Conservation (phyloP, 495 filamentous ascomycete genomes). For the Annulohypoxylon moriforme region DNA sequence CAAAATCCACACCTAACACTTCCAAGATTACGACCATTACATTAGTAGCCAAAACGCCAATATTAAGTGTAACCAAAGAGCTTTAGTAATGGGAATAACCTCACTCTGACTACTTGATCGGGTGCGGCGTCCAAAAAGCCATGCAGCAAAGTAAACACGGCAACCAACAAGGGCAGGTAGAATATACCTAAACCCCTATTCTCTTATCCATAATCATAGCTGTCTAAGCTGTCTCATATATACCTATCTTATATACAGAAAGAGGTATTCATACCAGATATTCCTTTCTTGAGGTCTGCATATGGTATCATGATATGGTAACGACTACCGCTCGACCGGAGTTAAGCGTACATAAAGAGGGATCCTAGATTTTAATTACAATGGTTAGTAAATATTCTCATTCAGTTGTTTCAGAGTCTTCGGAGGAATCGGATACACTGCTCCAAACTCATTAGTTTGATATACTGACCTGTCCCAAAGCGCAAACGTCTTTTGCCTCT, state of each 20-base stretch:
- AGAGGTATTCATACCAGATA: neutral
- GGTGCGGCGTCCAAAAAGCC: neutral
- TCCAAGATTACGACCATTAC: too few relatives aligned
- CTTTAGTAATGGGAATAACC: neutral
- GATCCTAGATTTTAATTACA: slow-evolving; percentile 16
- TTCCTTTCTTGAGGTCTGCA: neutral
- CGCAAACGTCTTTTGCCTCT: slow-evolving; percentile 40
- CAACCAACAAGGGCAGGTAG: too few relatives aligned
- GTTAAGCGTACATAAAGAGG: slow-evolving; percentile 39
- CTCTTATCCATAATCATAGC: neutral
- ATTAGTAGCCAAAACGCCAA: neutral
- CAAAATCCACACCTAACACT: neutral
- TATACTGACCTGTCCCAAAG: slow-evolving; percentile 47
- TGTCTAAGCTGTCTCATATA: neutral
- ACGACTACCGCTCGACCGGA: slow-evolving; percentile 33
- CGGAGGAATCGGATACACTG: too few relatives aligned
- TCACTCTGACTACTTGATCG: neutral
- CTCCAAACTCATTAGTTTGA: too few relatives aligned
- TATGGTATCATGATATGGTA: neutral
- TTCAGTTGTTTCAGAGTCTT: too few relatives aligned
- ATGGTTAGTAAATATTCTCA: slow-evolving; percentile 14
- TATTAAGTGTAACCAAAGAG: neutral
- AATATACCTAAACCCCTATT: too few relatives aligned
- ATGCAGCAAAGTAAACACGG: neutral
- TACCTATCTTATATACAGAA: neutral